Conservation (phyloP, 768 basidiomycete species). For the Thelephora aurantiotincta region DNA sequence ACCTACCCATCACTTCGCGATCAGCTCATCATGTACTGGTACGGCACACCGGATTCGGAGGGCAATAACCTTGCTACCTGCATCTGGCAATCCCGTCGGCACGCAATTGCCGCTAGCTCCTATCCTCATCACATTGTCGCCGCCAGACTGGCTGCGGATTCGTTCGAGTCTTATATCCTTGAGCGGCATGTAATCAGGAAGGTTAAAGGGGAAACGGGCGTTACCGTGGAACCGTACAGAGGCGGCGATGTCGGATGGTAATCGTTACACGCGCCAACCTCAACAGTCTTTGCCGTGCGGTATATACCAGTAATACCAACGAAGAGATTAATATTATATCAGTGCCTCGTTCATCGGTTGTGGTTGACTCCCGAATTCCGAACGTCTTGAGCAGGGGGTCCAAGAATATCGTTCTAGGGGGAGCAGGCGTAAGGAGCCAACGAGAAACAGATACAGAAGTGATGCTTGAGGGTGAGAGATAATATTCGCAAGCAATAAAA, state of each 20-base stretch:
- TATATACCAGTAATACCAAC: too few relatives aligned
- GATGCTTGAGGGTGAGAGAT: too few relatives aligned
- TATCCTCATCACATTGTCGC: constrained; percentile 73
- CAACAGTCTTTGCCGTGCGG: too few relatives aligned
- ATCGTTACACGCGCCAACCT: not conserved
- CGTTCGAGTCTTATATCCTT: constrained; percentile 69
- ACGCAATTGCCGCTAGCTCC: constrained; percentile 69
- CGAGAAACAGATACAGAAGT: too few relatives aligned
- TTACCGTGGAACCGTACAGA: constrained; percentile 46
- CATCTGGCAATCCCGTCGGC: constrained; percentile 83
- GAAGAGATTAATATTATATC: too few relatives aligned
- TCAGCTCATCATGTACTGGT: constrained; percentile 87
- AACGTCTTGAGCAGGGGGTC: too few relatives aligned
- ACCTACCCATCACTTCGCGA: constrained; percentile 4
- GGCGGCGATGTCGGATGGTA: constrained; percentile 63
- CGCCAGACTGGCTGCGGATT: constrained; percentile 61
- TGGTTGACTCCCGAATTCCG: too few relatives aligned
- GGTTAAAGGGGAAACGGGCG: constrained; percentile 34
- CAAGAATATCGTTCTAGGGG: too few relatives aligned
- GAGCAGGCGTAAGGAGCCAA: too few relatives aligned
- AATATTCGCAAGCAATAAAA: too few relatives aligned
- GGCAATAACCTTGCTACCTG: constrained; percentile 90
- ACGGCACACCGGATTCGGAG: constrained; percentile 62
- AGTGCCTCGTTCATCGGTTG: too few relatives aligned
- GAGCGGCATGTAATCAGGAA: constrained; percentile 70